Evolutionary conservation across 345 rosid species (phyloP).

Genomic region (Salix brachista): DNA sequence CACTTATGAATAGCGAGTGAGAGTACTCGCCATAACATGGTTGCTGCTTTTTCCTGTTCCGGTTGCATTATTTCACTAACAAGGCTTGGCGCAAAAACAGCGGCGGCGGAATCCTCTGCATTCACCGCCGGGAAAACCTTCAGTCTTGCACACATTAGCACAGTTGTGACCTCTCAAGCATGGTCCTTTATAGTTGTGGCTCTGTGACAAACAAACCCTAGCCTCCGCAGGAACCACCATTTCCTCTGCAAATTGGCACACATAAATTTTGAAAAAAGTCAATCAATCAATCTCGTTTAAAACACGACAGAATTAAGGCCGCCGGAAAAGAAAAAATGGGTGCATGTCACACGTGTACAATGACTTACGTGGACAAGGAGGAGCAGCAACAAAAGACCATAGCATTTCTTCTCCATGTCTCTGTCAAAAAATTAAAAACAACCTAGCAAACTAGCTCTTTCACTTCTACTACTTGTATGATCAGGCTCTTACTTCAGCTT

Average conservation of each 20-base stretch:
- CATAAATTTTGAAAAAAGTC: neutral
- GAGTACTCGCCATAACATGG: too few species aligned
- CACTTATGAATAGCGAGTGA: too few species aligned
- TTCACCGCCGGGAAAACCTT: slow-evolving; percentile 34
- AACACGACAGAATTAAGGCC: neutral
- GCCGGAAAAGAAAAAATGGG: too few species aligned
- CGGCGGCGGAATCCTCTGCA: slow-evolving; percentile 33
- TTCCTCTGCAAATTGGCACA: slow-evolving; percentile 12
- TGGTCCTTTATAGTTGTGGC: slow-evolving; percentile 24
- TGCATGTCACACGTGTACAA: too few species aligned
- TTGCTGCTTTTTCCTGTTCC: too few species aligned
- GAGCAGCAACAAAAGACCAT: slow-evolving; percentile 23
- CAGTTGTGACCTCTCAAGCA: slow-evolving; percentile 32
- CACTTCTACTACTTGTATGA: neutral
- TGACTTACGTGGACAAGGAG: slow-evolving; percentile 28
- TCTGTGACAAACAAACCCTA: slow-evolving; percentile 3
- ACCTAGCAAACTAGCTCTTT: neutral
- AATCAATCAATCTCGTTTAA: neutral
- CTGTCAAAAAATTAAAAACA: too few species aligned
- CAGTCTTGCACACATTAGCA: slow-evolving; percentile 33
- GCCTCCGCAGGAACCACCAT: slow-evolving; percentile 23
- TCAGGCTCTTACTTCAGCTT: too few species aligned
- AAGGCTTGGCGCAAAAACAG: slow-evolving; percentile 37
- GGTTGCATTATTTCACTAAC: neutral
- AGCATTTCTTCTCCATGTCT: slow-evolving; percentile 13